Base-by-base conservation (phyloP, 495 filamentous ascomycete species). In the Penicillium alfredii region DNA sequence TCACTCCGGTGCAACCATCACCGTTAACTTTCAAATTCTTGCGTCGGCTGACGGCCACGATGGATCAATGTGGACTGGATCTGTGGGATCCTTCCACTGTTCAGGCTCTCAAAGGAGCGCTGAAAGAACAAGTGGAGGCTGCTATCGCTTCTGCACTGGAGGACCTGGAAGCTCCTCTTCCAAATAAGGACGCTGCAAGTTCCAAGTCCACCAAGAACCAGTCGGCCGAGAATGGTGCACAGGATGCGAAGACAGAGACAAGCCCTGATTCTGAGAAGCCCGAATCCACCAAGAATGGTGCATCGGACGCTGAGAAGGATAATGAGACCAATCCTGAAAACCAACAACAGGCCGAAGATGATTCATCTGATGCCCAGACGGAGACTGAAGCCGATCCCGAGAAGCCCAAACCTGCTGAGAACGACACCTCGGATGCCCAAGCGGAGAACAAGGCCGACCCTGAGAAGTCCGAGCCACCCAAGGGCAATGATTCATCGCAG, bases 21-120 rank as follows among this genome's bases (percentile, higher is more conserved):
- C 79, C 86, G 0, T 69, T 72, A 17, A 73, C 79, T 2, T 93
- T 95, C 56, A 74, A 73, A 42, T 82, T 90, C 35, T 53, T 96
- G 26, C 75, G 80, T 18, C 73, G 69, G 20, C 49, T 95, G 15
- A 65, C 74, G 6, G 57, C 61, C 23, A 63, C 70, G 1, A 93
- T 98, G 88, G 72, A 72, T 22, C 61, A 66, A 8, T 64, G 66
- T 7, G 92, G 92, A 1, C 61, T 65, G 20, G 92, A 97, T 49
- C 56, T 97, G 6, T 98, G 92, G 92, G 89, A 80, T 38, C 73
- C 78, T 3, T 73, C 69, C 3, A 84, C 84, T 0, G 74, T 88
- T 0, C 45, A 49, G 6, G 64, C 67, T 2, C 48, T 97, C 28
- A 93, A 90, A 61, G 38, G 42, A 6, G 37, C 58, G 20, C 49